Percentiles rank a stretch among this genome's conserved stretches.
These are phyloP conservation scores for Marchantia paleacea DNA, from an alignment of 225 moss, liverwort and hornwort species.

Conservation along the genomic window DNA sequence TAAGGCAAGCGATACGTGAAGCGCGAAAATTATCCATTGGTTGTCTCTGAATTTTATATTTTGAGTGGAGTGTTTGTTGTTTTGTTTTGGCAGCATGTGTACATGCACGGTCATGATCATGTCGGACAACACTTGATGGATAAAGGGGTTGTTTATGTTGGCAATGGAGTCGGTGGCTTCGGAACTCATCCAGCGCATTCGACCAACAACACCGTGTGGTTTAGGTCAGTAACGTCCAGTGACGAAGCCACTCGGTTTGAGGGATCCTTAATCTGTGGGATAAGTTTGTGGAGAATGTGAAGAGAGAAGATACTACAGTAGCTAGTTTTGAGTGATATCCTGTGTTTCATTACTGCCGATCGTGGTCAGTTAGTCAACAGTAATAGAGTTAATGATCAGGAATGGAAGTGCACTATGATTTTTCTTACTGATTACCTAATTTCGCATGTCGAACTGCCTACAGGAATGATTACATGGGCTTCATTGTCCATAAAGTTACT, in stretches of 20 bases:
- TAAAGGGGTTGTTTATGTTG: constrained; percentile 50
- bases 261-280: not conserved
- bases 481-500: constrained; percentile 44
- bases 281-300: not conserved
- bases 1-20: too few species aligned
- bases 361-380: too few species aligned
- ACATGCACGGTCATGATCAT: constrained; percentile 65
- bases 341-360: not conserved
- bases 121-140: constrained; percentile 50
- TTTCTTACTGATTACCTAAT: not conserved
- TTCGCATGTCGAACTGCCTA: not conserved
- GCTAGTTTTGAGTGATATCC: not conserved
- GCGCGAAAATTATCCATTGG: too few species aligned
- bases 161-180: constrained; percentile 61
- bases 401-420: not conserved
- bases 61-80: constrained; percentile 3
- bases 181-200: constrained; percentile 42
- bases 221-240: constrained; percentile 35
- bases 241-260: not conserved
- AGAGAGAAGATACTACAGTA: not conserved
- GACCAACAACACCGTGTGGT: constrained; percentile 50
- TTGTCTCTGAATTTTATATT: not conserved
- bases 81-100: constrained; percentile 44
- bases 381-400: too few species aligned
- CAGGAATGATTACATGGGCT: constrained; percentile 48